Conservation (phyloP, 78 protist genomes). For the Emiliania huxleyi region DNA sequence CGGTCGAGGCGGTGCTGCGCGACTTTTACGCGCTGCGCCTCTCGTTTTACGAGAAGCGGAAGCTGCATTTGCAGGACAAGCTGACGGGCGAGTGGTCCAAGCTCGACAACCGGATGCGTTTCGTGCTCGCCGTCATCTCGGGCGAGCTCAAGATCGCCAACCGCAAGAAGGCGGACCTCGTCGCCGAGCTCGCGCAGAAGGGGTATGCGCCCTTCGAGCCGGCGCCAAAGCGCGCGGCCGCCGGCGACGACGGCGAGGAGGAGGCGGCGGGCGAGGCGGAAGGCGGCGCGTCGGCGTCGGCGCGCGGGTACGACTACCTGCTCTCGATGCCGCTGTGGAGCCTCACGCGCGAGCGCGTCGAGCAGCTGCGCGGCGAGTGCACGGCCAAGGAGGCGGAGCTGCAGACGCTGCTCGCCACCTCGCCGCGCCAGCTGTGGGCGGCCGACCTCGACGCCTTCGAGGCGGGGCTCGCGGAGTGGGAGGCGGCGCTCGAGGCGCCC, state of each 20-base stretch:
- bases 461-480: neutral
- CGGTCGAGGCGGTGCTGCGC: constrained; percentile 59
- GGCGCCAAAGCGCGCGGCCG: neutral
- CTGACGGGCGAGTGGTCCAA: neutral
- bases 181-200: neutral
- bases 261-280: neutral
- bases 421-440: neutral
- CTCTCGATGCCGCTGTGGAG: constrained; percentile 50
- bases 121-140: constrained; percentile 27
- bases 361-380: constrained; percentile 26
- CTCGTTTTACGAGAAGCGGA: constrained; percentile 76
- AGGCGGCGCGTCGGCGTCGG: neutral
- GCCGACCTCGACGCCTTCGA: neutral
- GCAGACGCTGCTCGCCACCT: neutral
- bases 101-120: constrained; percentile 48
- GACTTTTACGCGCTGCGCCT: constrained; percentile 81
- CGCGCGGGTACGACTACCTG: constrained; percentile 53
- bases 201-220: constrained; percentile 12
- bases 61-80: neutral
- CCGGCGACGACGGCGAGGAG: constrained; percentile 4
- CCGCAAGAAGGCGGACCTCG: constrained; percentile 34
- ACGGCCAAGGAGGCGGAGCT: neutral
- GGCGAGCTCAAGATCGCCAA: constrained; percentile 31
- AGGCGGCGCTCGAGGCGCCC: neutral
- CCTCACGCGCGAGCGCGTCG: constrained; percentile 47